A percentile compares a stretch with the other conserved stretches of the same genome.
Evolutionary conservation across 345 rosid species (phyloP).

Genomic region (Sisymbrium irio): DNA sequence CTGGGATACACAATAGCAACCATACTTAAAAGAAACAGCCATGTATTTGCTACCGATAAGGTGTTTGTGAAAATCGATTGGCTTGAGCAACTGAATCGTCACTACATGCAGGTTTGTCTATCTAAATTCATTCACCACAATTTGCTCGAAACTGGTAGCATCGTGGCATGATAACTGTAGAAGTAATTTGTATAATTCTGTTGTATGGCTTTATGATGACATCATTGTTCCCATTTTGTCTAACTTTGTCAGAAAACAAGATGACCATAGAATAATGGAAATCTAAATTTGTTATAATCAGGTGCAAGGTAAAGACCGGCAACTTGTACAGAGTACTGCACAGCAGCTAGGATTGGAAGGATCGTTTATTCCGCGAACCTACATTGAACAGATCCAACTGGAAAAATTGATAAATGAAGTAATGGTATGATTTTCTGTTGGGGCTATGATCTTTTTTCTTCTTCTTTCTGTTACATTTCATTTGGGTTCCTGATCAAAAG

Average conservation of each 20-base stretch:
- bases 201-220: neutral
- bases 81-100: slow-evolving; percentile 89
- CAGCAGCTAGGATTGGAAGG: slow-evolving; percentile 82
- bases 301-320: slow-evolving; percentile 98
- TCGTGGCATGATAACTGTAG: neutral
- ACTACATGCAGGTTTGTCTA: slow-evolving; percentile 75
- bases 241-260: neutral
- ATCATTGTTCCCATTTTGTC: neutral
- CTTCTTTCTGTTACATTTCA: neutral
- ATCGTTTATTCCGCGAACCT: slow-evolving; percentile 75
- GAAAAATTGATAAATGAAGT: slow-evolving; percentile 83
- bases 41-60: slow-evolving; percentile 69
- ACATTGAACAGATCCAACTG: slow-evolving; percentile 87
- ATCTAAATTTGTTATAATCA: slow-evolving; percentile 30
- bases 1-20: slow-evolving; percentile 95
- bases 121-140: slow-evolving; percentile 11
- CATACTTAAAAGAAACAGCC: slow-evolving; percentile 94
- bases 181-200: neutral
- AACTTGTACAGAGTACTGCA: slow-evolving; percentile 56
- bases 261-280: neutral
- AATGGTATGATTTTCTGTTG: slow-evolving; percentile 53
- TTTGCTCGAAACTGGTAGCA: neutral
- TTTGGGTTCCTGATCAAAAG: slow-evolving; percentile 22
- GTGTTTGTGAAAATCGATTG: slow-evolving; percentile 90
- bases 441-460: neutral